phyloP scores from a whole-genome alignment of 208 protist species.

The Leishmania amazonensis region DNA sequence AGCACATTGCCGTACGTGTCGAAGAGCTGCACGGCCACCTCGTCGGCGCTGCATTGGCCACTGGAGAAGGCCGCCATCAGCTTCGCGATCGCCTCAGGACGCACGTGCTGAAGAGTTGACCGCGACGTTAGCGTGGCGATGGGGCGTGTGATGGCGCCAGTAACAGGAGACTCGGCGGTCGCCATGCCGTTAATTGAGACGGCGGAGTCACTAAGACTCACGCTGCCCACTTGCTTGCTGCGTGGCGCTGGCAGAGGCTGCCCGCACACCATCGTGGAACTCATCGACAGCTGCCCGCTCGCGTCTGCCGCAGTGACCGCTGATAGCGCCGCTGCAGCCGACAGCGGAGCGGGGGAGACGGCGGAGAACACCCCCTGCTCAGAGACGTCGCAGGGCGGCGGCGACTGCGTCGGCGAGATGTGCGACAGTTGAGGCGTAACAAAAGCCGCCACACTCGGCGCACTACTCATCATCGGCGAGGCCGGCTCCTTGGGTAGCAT shows the following conservation, averaged over 20 bases:
- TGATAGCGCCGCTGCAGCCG: background rate
- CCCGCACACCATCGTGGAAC: constrained; percentile 38
- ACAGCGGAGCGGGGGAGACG: background rate
- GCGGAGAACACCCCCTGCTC: constrained; percentile 1
- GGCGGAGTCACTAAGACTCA: constrained; percentile 17
- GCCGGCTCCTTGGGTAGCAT: constrained; percentile 19
- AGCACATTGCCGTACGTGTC: constrained; percentile 48
- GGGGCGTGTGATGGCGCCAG: constrained; percentile 5
- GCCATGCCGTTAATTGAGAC: constrained; percentile 24
- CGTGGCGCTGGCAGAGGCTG: constrained; percentile 55
- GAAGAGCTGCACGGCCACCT: constrained; percentile 42
- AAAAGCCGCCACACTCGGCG: background rate
- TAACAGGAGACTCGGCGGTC: constrained; percentile 16
- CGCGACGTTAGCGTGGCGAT: constrained; percentile 26
- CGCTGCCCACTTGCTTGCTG: constrained; percentile 33
- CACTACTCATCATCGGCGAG: constrained; percentile 9
- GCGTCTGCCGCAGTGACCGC: background rate
- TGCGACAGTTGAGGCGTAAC: constrained; percentile 3
- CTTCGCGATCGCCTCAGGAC: constrained; percentile 53
- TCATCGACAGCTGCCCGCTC: constrained; percentile 12
- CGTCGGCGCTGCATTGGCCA: constrained; percentile 24
- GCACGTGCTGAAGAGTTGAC: constrained; percentile 28
- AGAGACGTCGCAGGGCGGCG: background rate
- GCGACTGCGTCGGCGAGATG: background rate
- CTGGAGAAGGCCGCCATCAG: constrained; percentile 53